A percentile compares a stretch with the other conserved stretches of the same genome.
Evolutionary conservation across 768 basidiomycete genomes (phyloP).

Genomic region (Lactarius indigo): DNA sequence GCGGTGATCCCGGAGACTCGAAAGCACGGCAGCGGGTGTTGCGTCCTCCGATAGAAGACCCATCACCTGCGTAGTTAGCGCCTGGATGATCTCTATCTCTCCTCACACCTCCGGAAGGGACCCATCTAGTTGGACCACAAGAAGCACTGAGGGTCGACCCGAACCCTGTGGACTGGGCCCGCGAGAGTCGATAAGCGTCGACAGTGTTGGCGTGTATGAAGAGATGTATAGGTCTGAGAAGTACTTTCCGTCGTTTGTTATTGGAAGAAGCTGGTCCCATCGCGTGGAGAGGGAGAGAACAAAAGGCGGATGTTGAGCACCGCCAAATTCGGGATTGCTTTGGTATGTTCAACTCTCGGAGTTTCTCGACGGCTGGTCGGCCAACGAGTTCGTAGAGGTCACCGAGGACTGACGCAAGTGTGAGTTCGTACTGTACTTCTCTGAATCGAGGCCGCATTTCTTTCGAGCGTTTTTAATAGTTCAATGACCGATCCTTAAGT

Average conservation of each 20-base stretch:
- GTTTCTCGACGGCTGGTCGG: not conserved
- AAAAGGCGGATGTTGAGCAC: not conserved
- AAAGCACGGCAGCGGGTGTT: too few species aligned
- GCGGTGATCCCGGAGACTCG: too few species aligned
- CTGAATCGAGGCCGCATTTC: not conserved
- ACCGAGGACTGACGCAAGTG: not conserved
- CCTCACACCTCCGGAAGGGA: too few species aligned
- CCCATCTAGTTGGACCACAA: too few species aligned
- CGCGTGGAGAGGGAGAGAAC: not conserved
- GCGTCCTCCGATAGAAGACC: too few species aligned
- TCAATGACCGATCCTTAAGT: not conserved
- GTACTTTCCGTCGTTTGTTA: too few species aligned
- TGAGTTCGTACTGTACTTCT: not conserved
- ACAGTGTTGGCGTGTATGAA: not conserved
- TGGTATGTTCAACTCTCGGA: not conserved
- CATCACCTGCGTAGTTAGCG: too few species aligned
- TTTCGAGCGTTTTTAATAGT: too few species aligned
- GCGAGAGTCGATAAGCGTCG: not conserved
- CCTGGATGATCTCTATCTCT: too few species aligned
- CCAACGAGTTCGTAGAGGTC: constrained; percentile 4
- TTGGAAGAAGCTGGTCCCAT: not conserved
- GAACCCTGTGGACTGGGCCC: not conserved
- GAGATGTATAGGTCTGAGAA: too few species aligned
- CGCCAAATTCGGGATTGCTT: too few species aligned
- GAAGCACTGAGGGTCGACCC: not conserved